Base-by-base conservation (phyloP, 2,329 filamentous ascomycete genomes). In the Fusarium miscanthi region DNA sequence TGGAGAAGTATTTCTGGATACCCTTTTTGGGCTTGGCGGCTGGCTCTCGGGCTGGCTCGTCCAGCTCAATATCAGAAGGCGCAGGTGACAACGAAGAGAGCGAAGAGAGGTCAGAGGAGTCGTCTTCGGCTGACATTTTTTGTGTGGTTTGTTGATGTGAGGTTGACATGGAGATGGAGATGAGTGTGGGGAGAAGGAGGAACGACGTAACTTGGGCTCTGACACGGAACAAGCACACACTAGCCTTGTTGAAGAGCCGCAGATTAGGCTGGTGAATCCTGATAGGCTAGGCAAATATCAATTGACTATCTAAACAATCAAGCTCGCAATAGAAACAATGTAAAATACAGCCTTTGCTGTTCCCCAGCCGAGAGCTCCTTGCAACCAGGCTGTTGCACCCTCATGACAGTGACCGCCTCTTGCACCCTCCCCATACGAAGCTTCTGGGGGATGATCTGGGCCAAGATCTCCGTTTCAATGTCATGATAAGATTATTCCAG, bases 1-100 rank as follows among this genome's bases (percentile, higher is more conserved):
- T 90, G 74, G 88, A 85, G 82, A 92, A 91, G 87, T 91, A 92
- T 83, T 91, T 91, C 65, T 91, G 83, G 73, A 92, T 91, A 69
- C 90, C 89, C 57, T 74, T 74, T 74, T 89, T 88, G 81, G 74
- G 85, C 80, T 89, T 87, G 64, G 82, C 81, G 72, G 87, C 60
- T 25, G 67, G 40, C 66, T 73, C 64, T 51, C 80, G 77, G 59
- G 65, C 74, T 27, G 74, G 85, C 59, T 86, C 86, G 48, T 90
- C 89, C n/a, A 87, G 82, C 74, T 85, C 84, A 49, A 82, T 82
- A 70, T 85, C 84, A 14, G 83, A 85, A 23, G 84, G 83, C 56
- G 79, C 82, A 52, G 84, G 84, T 60, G 84, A 85, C 63, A 85
- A 74, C 53, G 84, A 87, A 25, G 87, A 87, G 58, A 88, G 77